These are phyloP conservation scores for Kwoniella bestiolae DNA, from an alignment of 768 basidiomycete genomes.

Conservation along the genomic window DNA sequence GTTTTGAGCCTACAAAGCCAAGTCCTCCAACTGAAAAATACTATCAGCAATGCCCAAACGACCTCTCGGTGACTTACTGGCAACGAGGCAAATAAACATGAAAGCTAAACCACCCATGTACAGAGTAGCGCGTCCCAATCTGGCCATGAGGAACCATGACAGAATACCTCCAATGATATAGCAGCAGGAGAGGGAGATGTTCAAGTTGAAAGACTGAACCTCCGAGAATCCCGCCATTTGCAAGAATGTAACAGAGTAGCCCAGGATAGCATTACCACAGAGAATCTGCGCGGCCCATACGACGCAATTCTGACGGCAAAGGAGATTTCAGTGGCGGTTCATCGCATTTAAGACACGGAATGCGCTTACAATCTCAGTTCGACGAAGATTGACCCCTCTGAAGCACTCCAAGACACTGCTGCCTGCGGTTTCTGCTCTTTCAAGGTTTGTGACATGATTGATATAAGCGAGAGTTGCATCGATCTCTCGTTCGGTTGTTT, in stretches of 20 bases:
- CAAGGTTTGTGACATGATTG: conserved; percentile 40
- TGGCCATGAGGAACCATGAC: conserved; percentile 37
- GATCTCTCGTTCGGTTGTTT: conserved; percentile 44
- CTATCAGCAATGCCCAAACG: neutral
- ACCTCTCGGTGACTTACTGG: conserved; percentile 26
- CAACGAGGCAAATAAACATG: conserved; percentile 34
- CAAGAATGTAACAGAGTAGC: conserved; percentile 41
- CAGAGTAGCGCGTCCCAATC: conserved; percentile 35
- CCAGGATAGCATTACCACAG: conserved; percentile 45
- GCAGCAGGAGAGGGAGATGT: conserved; percentile 34
- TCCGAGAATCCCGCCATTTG: conserved; percentile 31
- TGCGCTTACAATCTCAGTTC: conserved; percentile 52
- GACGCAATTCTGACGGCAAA: conserved; percentile 23
- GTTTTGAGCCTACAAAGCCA: conserved; percentile 6
- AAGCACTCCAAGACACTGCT: conserved; percentile 44
- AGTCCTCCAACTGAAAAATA: conserved; percentile 11
- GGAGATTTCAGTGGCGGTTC: neutral
- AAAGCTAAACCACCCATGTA: conserved; percentile 40
- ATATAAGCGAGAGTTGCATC: conserved; percentile 45
- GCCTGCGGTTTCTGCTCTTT: conserved; percentile 33
- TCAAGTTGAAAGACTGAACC: conserved; percentile 36
- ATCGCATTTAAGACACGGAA: conserved; percentile 2
- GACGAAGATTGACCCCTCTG: conserved; percentile 44
- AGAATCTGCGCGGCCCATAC: conserved; percentile 52
- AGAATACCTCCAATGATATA: conserved; percentile 38